Evolutionary conservation across 345 rosid genomes (phyloP).

Genomic region (Sapria himalayana): DNA sequence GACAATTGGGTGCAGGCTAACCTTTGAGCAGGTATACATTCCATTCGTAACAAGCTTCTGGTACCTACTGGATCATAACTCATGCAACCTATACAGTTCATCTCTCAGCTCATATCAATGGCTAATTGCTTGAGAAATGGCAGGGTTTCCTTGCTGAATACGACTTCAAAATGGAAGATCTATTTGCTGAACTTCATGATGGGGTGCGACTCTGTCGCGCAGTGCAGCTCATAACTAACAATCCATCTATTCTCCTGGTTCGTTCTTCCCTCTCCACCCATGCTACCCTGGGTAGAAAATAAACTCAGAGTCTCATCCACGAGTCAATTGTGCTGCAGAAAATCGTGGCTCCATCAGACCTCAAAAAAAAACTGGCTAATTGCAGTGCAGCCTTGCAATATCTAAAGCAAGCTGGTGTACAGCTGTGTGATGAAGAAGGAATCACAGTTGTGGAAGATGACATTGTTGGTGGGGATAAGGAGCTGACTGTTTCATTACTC

Average conservation of each 20-base stretch:
- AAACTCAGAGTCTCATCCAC: neutral
- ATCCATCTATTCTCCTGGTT: constrained; percentile 63
- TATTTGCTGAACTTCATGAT: constrained; percentile 70
- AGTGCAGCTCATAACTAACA: constrained; percentile 62
- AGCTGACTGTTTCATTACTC: constrained; percentile 55
- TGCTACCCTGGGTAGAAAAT: neutral
- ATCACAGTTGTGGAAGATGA: constrained; percentile 43
- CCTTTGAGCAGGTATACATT: constrained; percentile 63
- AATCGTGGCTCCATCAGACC: constrained; percentile 52
- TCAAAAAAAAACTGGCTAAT: constrained; percentile 44
- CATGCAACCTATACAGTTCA: too few species aligned
- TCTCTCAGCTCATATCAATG: too few species aligned
- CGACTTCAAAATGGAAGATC: constrained; percentile 46
- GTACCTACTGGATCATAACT: too few species aligned
- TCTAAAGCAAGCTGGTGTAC: constrained; percentile 39
- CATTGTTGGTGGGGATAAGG: constrained; percentile 61
- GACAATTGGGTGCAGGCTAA: constrained; percentile 58
- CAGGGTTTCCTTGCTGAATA: constrained; percentile 58
- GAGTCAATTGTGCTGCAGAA: constrained; percentile 29
- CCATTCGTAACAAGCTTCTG: too few species aligned
- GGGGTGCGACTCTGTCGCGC: constrained; percentile 80
- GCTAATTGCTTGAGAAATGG: too few species aligned
- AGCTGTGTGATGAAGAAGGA: constrained; percentile 52
- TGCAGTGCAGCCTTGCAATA: constrained; percentile 50
- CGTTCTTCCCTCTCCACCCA: constrained; percentile 5